Base-by-base conservation (phyloP, 2,329 filamentous ascomycete genomes). In the Seiridium cupressi region DNA sequence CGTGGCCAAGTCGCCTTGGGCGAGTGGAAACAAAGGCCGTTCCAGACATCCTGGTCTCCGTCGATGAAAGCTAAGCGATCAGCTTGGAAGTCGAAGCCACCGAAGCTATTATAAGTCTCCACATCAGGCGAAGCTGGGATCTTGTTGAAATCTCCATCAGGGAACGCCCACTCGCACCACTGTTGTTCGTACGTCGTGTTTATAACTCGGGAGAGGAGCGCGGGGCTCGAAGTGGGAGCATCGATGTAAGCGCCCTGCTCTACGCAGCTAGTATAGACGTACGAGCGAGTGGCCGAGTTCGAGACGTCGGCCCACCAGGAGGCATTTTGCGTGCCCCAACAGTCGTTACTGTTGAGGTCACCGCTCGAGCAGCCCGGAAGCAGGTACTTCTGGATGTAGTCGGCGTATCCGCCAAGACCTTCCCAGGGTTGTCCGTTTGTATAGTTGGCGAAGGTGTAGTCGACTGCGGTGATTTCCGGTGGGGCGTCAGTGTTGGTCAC, bases 121-220 rank as follows among this genome's bases (percentile, higher is more conserved):
- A 80, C 63, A 57, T 81, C 73, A 0, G 81, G 81, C 0, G 70
- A 74, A 1, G 73, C 44, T 0, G 81, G 79, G 31, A 83, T 76
- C 36, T 65, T 64, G 63, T 80, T 82, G 69, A 77, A 74, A 34
- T 73, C 57, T 0, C 81, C 81, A 1, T 72, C 61, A 1, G 80
- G 77, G 63, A 84, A 84, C 1, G 81, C 79, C 80, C 81, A 81
- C n/a, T 65, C 76, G 64, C 82, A 84, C 81, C 81, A 84, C 68
- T 83, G 78, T 63, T 83, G 81, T 44, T 81, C 83, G 68, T 84
- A 84, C 46, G 76, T 71, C 7, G 74, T 73, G 53, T 81, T 73
- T 4, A 84, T 64, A 0, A 79, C 78, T 5, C 79, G 74, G 1
- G 79, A 81, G 18, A 84, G 71, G 2, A 84, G 71, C 1, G 75